Conservation (phyloP, 2,329 filamentous ascomycete species). For the Coniochaeta ligniaria region DNA sequence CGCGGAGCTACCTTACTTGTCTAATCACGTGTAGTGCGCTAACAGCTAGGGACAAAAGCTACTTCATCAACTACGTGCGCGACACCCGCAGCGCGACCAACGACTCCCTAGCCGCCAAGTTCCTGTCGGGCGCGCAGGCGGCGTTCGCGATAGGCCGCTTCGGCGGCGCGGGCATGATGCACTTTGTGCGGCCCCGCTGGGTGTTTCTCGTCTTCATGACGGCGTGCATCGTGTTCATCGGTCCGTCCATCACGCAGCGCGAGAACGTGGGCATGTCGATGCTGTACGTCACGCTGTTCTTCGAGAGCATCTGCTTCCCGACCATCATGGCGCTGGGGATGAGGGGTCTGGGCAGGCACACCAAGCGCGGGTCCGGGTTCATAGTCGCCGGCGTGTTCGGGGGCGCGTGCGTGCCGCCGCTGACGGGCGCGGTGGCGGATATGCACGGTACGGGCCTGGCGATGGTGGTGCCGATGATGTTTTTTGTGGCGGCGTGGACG, state of each 20-base stretch:
- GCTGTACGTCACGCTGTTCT: constrained; percentile 67
- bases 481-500: constrained; percentile 48
- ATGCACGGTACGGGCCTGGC: constrained; percentile 49
- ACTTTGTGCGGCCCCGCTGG: constrained; percentile 55
- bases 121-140: constrained; percentile 69
- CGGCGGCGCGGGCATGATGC: constrained; percentile 59
- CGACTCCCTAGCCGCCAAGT: constrained; percentile 50
- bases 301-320: constrained; percentile 74
- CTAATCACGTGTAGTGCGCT: neutral
- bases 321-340: constrained; percentile 75
- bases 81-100: constrained; percentile 48
- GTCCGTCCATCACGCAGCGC: constrained; percentile 36
- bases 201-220: constrained; percentile 62
- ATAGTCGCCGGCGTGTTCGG: constrained; percentile 65
- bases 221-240: constrained; percentile 56
- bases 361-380: constrained; percentile 67
- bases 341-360: constrained; percentile 67
- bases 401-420: constrained; percentile 66
- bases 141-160: constrained; percentile 69
- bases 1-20: neutral
- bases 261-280: constrained; percentile 47
- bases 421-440: constrained; percentile 64
- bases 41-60: constrained; percentile 39
- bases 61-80: constrained; percentile 69
- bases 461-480: constrained; percentile 59